Base-by-base conservation (phyloP, 2,329 filamentous ascomycete species). In the Sporothrix phasma region DNA sequence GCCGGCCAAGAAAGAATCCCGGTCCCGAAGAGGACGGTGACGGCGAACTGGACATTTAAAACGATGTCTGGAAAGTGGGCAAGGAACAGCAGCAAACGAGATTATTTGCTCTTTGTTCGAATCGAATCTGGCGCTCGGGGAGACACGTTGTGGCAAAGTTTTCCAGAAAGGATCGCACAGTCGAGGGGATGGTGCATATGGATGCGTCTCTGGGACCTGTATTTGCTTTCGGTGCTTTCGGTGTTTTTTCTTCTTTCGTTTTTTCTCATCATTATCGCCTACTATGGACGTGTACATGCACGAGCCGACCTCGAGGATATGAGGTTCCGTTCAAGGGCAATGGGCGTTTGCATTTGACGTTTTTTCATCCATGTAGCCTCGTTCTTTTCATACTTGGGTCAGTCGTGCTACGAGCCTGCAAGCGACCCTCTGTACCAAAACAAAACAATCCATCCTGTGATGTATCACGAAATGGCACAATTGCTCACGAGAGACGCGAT, bases 1-100 rank as follows among this genome's bases (percentile, higher is more conserved):
- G 81, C 8, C 77, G 81, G 19, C 79, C 81, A n/a, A 74, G 76
- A 60, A 83, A 82, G 71, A 76, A 76, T 60, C 72, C 72, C n/a
- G 67, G 70, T 4, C 61, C 63, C 22, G 76, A 76, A 19, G 71
- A 73, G 3, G 76, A 78, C 4, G 73, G 69, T 29, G 70, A 74
- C 17, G 74, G 54, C 0, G 66, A 65, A 10, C 67, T 69, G 31
- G 67, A 68, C 11, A 53, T 56, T 7, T 68, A 66, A 45, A 65
- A n/a, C n/a, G n/a, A n/a, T n/a, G n/a, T n/a, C n/a, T n/a, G n/a
- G n/a, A n/a, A n/a, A n/a, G n/a, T n/a, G n/a, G n/a, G n/a, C n/a
- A n/a, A n/a, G n/a, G 47, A 29, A 26, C 10, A 22, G 15, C 8
- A 10, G 17, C 31, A 47, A 54, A 34, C 3, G 7, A 34, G 11